phyloP scores from a whole-genome alignment of 2,329 filamentous ascomycete genomes.

The Periconia macrospinosa region DNA sequence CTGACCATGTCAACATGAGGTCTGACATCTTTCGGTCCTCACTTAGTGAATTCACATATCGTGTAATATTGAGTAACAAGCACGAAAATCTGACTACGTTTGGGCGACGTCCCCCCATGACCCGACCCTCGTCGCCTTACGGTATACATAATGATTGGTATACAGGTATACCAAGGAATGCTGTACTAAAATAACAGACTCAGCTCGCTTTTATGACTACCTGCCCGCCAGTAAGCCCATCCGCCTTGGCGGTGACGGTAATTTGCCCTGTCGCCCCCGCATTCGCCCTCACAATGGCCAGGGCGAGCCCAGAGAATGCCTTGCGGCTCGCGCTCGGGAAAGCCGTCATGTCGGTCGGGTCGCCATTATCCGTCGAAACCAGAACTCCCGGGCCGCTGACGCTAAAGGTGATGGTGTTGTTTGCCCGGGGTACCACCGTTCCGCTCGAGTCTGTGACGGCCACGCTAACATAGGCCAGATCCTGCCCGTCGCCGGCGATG shows the following conservation, averaged over 20 bases:
- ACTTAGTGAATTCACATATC: too few species aligned
- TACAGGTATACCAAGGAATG: too few species aligned
- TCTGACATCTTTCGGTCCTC: too few species aligned
- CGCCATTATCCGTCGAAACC: constrained; percentile 53
- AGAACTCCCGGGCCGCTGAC: constrained; percentile 24
- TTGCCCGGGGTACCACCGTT: constrained; percentile 48
- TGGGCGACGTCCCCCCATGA: too few species aligned
- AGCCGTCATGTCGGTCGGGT: constrained; percentile 30
- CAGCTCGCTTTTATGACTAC: neutral
- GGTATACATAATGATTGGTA: too few species aligned
- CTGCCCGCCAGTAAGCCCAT: constrained; percentile 3
- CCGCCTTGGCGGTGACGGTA: constrained; percentile 21
- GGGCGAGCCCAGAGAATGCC: constrained; percentile 27
- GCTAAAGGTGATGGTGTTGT: constrained; percentile 39
- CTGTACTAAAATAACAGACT: too few species aligned
- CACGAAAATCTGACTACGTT: too few species aligned
- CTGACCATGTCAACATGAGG: too few species aligned
- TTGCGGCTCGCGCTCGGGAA: constrained; percentile 25
- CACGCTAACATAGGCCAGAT: constrained; percentile 53
- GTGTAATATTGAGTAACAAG: too few species aligned
- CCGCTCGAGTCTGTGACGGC: constrained; percentile 51
- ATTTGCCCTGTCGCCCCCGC: constrained; percentile 11
- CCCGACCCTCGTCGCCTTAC: too few species aligned
- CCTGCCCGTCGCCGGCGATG: constrained; percentile 48
- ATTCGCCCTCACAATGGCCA: constrained; percentile 20